Base-by-base conservation (phyloP, 345 rosid species). In the Anacardium occidentale region DNA sequence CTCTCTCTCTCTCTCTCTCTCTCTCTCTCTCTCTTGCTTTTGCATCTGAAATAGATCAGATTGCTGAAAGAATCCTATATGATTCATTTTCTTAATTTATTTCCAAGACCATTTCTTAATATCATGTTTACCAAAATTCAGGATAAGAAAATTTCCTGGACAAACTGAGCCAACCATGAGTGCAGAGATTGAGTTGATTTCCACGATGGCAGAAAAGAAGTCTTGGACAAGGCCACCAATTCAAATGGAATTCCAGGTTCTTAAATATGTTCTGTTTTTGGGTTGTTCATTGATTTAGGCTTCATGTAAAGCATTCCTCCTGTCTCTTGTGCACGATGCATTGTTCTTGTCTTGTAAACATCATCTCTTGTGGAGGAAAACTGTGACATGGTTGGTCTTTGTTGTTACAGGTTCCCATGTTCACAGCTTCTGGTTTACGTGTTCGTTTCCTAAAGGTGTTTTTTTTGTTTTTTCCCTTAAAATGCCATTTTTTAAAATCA, bases 171-270 rank as follows among this genome's bases (percentile, higher is more conserved):
- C 99, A 11, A 93, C 95, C 69, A 81, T 90, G 90, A 96, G 99
- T 78, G 98, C 98, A 69, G 97, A 96, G 77, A 87, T 96, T 64
- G 99, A 93, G 83, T 80, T 96, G 83, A 96, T 96, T 73, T 91
- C 98, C 50, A 96, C 98, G 10, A 91, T 96, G 85, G 66, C 86
- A 50, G 99, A 96, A 71, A 96, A 96, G 89, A 93, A 91, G 83
- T 88, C 98, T 67, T 90, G 92, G 91, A 96, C 98, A 62, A 88
- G 89, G 75, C 99, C 99, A 66, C 99, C 98, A 10, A 93, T 96
- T 75, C 98, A 96, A 80, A 96, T 93, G 98, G 99, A 96, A 75
- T 96, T 96, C 75, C 98, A 96, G 96, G 98, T 92, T 75, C 70
- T 21, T 80, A 51, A 54, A 76, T 54, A 56, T 71, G 12, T 40